Evolutionary conservation across 345 rosid species (phyloP), one percentile per base, ranked within the genome.

Genomic region (Erodium maritimum): DNA sequence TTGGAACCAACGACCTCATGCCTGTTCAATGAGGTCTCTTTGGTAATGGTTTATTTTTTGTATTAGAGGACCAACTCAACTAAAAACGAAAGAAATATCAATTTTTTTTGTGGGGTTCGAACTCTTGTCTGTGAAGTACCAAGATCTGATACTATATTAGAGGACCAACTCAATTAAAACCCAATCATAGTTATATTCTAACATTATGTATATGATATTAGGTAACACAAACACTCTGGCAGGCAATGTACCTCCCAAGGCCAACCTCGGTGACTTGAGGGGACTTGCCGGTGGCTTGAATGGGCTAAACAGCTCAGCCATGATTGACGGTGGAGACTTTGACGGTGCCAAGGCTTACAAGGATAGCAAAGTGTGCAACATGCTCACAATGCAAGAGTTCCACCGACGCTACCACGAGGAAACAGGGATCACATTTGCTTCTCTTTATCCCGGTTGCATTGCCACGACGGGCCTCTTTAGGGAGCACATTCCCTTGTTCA

Each of bases 281-380:
- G 99, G 96, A 23, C 77, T 93, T 34, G 83, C 90, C 0, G 88
- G 91, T 3, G 99, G 99, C 17, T 70, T 93, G 65, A 79, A 71
- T n/a, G 95, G 91, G 23, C 64, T 77, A 25, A 86, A 82, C 73
- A 87, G 72, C 78, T 82, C 96, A 2, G 55, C 95, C 37, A 93
- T 93, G 99, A 81, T 93, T 18, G 95, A 93, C 54, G 99, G 99
- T 17, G 99, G 90, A 33, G 84, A 85, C 0, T 93, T 74, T n/a
- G 99, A 93, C 59, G 96, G 99, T 45, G 99, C 99, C 21, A 89
- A 93, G 73, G 94, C 99, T 60, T 89, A 93, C 73, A 93, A 89
- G 74, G 99, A 93, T 80, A 93, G 99, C 77, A 93, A 93, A 67
- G 96, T 93, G 52, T 93, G 96, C 80, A 93, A 93, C 67, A 93